A percentile compares a stretch with the other conserved stretches of the same genome.
Conservation (phyloP, 192 early-diverging fungal genomes). For the Coemansia sp. region DNA sequence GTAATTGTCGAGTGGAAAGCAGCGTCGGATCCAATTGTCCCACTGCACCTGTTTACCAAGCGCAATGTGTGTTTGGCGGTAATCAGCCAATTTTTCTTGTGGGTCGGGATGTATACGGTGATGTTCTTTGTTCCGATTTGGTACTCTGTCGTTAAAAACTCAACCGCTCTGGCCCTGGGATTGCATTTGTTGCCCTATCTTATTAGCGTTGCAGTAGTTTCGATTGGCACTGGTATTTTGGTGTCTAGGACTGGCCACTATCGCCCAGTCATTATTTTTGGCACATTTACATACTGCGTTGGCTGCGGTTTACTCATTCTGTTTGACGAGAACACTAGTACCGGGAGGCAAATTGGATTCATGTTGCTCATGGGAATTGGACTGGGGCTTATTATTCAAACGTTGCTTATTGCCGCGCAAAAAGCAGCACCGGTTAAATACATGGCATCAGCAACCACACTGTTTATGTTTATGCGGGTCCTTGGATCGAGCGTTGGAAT, state of each 20-base stretch:
- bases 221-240: slow-evolving; percentile 63
- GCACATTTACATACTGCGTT: slow-evolving; percentile 60
- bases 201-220: slow-evolving; percentile 64
- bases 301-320: slow-evolving; percentile 68
- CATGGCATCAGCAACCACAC: slow-evolving; percentile 73
- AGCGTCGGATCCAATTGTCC: slow-evolving; percentile 66
- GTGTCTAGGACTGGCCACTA: slow-evolving; percentile 61
- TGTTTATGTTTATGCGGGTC: slow-evolving; percentile 61
- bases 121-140: slow-evolving; percentile 65
- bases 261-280: slow-evolving; percentile 63
- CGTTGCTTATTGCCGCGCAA: slow-evolving; percentile 71
- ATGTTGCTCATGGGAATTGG: slow-evolving; percentile 74
- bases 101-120: slow-evolving; percentile 58
- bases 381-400: slow-evolving; percentile 72
- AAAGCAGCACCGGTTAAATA: slow-evolving; percentile 60
- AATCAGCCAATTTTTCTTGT: slow-evolving; percentile 30
- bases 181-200: slow-evolving; percentile 72
- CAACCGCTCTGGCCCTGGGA: slow-evolving; percentile 72
- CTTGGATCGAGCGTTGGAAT: slow-evolving; percentile 45
- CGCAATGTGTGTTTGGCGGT: slow-evolving; percentile 55
- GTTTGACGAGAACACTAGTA: slow-evolving; percentile 53
- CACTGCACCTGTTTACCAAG: slow-evolving; percentile 30
- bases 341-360: slow-evolving; percentile 59
- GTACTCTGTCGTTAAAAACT: slow-evolving; percentile 55
- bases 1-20: slow-evolving; percentile 60